A percentile compares a stretch with the other conserved stretches of the same genome.
Evolutionary conservation across 306 rosid species (phyloP).

Genomic region (Citrullus mucosospermus): DNA sequence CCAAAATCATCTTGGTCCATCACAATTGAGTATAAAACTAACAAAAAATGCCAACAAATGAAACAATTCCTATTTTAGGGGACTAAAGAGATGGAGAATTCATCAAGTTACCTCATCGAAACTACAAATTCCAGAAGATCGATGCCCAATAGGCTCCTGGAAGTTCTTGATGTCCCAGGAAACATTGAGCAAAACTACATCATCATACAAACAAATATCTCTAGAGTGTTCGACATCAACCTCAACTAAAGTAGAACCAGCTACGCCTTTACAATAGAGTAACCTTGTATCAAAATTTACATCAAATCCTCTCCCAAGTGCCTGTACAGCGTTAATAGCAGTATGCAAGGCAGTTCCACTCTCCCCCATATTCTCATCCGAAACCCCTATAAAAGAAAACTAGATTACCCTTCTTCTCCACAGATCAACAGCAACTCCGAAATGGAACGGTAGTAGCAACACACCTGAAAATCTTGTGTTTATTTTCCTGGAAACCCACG

Average conservation of each 20-base stretch:
- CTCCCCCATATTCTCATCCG: conserved; percentile 75
- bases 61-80: not conserved
- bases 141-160: conserved; percentile 32
- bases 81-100: not conserved
- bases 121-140: conserved; percentile 56
- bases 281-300: conserved; percentile 84
- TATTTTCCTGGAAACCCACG: not conserved
- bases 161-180: conserved; percentile 52
- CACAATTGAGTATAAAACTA: not conserved
- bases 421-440: not conserved
- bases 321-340: conserved; percentile 70
- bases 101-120: conserved; percentile 42
- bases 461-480: not conserved
- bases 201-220: conserved; percentile 53
- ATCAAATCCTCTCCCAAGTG: conserved; percentile 88
- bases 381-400: not conserved
- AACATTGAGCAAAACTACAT: conserved; percentile 47
- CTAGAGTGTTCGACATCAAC: conserved; percentile 44
- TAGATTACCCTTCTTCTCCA: not conserved
- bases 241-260: conserved; percentile 60
- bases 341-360: conserved; percentile 78
- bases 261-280: conserved; percentile 76
- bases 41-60: not conserved
- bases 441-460: not conserved
- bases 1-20: not conserved